Evolutionary conservation across 805 yeast genomes (phyloP).

Genomic region (Scheffersomyces ergatensis): DNA sequence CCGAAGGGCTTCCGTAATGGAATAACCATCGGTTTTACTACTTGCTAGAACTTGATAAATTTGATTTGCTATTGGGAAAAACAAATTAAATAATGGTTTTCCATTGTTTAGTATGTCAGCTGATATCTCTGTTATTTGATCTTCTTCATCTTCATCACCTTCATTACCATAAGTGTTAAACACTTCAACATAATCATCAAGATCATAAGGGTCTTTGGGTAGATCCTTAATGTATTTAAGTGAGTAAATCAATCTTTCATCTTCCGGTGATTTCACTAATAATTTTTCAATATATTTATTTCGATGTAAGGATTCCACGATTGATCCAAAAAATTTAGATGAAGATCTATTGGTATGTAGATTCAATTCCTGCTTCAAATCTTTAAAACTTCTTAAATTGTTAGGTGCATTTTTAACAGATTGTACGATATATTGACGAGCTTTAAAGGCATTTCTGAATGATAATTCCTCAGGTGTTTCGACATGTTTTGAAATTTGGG

Average conservation of each 20-base stretch:
- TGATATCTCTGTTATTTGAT: constrained; percentile 14
- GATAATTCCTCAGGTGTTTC: constrained; percentile 1
- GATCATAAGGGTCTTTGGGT: constrained; percentile 45
- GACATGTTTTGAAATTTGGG: constrained; percentile 3
- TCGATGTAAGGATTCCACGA: constrained; percentile 43
- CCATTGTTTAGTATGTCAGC: constrained; percentile 1
- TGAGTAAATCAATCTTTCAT: constrained; percentile 33
- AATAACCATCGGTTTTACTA: constrained; percentile 49
- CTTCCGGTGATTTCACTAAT: constrained; percentile 40
- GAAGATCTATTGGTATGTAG: constrained; percentile 39
- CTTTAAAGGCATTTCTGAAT: constrained; percentile 25
- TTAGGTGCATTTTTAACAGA: constrained; percentile 58
- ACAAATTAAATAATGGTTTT: constrained; percentile 42
- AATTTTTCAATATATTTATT: constrained; percentile 49
- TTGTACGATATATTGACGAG: constrained; percentile 40
- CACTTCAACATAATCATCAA: constrained; percentile 36
- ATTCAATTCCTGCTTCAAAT: constrained; percentile 58
- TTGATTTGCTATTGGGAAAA: constrained; percentile 67
- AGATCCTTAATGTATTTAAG: constrained; percentile 43
- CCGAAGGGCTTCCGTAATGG: constrained; percentile 54
- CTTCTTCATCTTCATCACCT: constrained; percentile 20
- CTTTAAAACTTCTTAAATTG: constrained; percentile 57
- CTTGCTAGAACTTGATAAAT: constrained; percentile 47
- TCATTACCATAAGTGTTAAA: constrained; percentile 19
- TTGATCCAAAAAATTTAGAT: constrained; percentile 47